Base-by-base conservation (phyloP, 495 filamentous ascomycete species). In the Massariosphaeria phaeospora region DNA sequence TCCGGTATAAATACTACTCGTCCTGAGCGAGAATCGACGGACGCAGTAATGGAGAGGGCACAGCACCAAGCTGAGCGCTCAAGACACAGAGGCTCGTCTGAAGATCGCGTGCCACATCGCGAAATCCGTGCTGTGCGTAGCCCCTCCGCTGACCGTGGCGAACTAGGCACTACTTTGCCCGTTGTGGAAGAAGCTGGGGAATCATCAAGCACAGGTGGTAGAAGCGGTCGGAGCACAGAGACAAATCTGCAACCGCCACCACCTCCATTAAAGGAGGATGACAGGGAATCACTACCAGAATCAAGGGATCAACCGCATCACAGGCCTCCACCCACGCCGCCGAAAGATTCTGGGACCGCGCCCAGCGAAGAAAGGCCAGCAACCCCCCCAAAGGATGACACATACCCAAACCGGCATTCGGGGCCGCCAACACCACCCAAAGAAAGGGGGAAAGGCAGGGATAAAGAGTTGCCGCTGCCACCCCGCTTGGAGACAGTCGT, bases 111-210 rank as follows among this genome's bases (percentile, higher is more conserved):
- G 6, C 79, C 73, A 18, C 67, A 75, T 15, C 69, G 73, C 45
- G 78, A 69, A 27, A 67, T 84, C 34, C 72, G 70, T 31, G 74
- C 73, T 31, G 71, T 80, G 20, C 70, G 79, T 42, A 77, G 74
- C 65, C 75, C 72, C 34, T 74, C 52, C 55, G 71, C 70, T 2
- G 84, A 89, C 44, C 72, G 79, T 36, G 79, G 76, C 11, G 63
- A 75, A 11, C 75, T 76, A 23, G 80, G 83, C 10, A 76, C 84
- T 25, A 84, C 87, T 21, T 70, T 98, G n/a, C 93, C 93, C 1
- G 84, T 96, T 42, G 88, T 98, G 7, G 89, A 96, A 49, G 93
- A 98, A 73, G 85, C 84, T 23, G 86, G 83, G 11, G 93, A 96
- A 69, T 85, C 80, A 15, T 80, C 78, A 3, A 91, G 86, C 49